These are phyloP conservation scores for Calonectria fujianensis DNA, from an alignment of 2,329 filamentous ascomycete species.

Conservation along the genomic window DNA sequence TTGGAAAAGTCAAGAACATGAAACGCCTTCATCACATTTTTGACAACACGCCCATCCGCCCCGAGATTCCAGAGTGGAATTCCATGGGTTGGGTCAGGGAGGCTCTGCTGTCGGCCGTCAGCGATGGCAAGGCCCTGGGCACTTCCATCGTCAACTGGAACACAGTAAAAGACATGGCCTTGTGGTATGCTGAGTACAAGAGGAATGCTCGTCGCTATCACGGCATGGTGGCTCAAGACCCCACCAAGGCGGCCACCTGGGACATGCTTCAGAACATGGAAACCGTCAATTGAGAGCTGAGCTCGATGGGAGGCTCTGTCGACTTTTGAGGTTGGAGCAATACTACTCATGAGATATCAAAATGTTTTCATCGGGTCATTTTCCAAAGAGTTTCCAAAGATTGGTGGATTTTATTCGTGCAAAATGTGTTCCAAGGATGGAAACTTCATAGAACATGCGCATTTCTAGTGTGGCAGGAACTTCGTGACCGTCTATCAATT, in stretches of 20 bases:
- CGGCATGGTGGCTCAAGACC: neutral
- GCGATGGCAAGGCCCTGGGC: neutral
- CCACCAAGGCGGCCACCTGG: neutral
- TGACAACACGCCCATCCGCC: neutral
- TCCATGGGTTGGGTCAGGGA: neutral
- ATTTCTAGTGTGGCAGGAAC: neutral
- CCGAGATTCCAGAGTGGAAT: neutral
- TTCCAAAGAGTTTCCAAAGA: neutral
- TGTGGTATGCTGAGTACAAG: neutral
- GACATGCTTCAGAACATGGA: neutral
- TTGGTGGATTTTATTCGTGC: neutral
- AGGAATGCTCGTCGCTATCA: neutral
- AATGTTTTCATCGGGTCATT: neutral
- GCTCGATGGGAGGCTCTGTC: neutral
- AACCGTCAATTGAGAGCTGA: neutral
- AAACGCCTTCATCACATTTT: neutral
- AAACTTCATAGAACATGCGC: neutral
- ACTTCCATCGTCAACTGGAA: neutral
- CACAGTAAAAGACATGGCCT: neutral
- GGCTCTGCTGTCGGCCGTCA: neutral
- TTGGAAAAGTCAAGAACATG: neutral
- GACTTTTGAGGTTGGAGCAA: neutral
- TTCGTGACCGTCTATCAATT: neutral
- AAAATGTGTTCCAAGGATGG: neutral
- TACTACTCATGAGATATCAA: neutral